Base-by-base conservation (phyloP, 768 basidiomycete species). In the Leccinum uliginosum region DNA sequence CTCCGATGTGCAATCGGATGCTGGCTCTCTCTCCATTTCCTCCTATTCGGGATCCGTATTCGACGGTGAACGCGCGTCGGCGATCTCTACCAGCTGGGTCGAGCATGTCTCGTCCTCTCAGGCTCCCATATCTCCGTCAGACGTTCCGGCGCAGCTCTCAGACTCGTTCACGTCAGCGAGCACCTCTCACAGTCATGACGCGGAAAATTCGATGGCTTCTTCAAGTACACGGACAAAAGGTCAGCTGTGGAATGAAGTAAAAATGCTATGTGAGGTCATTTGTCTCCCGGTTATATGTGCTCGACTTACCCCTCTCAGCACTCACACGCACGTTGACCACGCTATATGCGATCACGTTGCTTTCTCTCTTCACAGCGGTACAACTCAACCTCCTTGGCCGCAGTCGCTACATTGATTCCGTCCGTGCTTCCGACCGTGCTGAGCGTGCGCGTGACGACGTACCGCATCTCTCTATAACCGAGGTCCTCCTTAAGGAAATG, bases 211-310 rank as follows among this genome's bases (percentile, higher is more conserved):
- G 1, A 46, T 43, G 7, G 38, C 48, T 4, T 62, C 65, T 17
- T 60, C 55, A 43, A 58, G 61, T 43, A 73, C 74, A 24, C 76
- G 81, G 59, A 84, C 81, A n/a, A 93, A 87, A 68, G 82, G 80
- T 1, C 87, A 95, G 64, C 76, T 98, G 7, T 98, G 96, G 96
- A 85, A 86, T 56, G 93, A 97, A 72, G 81, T 97, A 35, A 98
- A 97, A 70, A 82, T 93, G 35, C 62, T 69, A 3, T 60, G 83
- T 95, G 30, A 86, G 91, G 87, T 65, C 48, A 81, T 40, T 6
- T 3, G 7, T 48, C 53, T 27, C 10, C 19, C 46, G 48, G 17
- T n/a, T 43, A 24, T 44, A 46, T 51, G 17, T 23, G 12, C 45
- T 49, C 15, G 52, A 54, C 54, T 60, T 27, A 59, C 15, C 23